A percentile compares a stretch with the other conserved stretches of the same genome.
phyloP scores from a whole-genome alignment of 78 protist genomes.

The Polysphondylium violaceum region DNA sequence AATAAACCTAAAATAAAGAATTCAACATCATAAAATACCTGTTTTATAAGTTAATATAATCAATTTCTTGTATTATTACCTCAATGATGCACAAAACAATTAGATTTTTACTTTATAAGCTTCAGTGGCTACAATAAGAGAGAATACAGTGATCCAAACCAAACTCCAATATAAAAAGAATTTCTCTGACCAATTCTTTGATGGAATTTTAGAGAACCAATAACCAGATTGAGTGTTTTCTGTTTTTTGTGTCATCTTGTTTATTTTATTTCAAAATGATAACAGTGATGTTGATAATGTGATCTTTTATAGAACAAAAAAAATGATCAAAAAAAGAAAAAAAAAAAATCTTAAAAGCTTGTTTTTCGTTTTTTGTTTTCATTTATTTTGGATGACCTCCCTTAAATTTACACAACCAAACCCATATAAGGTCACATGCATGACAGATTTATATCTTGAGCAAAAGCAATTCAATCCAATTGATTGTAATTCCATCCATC shows the following conservation, averaged over 20 bases:
- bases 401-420: too few species aligned
- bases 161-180: conserved; percentile 66
- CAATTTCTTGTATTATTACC: background rate
- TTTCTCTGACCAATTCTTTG: conserved; percentile 71
- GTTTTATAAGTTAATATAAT: background rate
- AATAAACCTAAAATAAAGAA: conserved; percentile 70
- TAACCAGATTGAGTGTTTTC: background rate
- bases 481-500: too few species aligned
- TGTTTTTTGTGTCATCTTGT: background rate
- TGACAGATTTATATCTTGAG: too few species aligned
- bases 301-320: too few species aligned
- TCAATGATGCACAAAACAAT: background rate
- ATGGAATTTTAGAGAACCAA: conserved; percentile 63
- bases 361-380: too few species aligned
- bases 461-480: too few species aligned
- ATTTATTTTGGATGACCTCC: too few species aligned
- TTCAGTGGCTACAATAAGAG: conserved; percentile 53
- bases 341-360: too few species aligned
- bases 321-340: too few species aligned
- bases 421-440: too few species aligned
- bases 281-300: too few species aligned
- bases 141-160: conserved; percentile 69
- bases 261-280: too few species aligned
- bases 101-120: conserved; percentile 51
- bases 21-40: conserved; percentile 62